Conservation (phyloP, 176 grass and related monocot genomes). For the Bolboschoenus planiculmis region DNA sequence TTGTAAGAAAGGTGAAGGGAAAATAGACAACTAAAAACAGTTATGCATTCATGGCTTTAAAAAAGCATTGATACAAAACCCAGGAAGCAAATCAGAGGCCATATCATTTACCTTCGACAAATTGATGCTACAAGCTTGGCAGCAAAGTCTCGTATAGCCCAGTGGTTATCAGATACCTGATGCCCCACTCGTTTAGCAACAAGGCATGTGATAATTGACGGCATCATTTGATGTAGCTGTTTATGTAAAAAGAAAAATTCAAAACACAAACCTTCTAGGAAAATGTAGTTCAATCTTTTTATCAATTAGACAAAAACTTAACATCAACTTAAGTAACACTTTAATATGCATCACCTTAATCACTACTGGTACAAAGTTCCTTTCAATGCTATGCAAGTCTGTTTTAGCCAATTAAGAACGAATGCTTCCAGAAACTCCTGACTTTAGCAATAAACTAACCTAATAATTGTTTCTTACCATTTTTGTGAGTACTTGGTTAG, state of each 20-base stretch:
- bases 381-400: not conserved
- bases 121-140: conserved; percentile 81
- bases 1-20: not conserved
- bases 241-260: conserved; percentile 12
- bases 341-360: not conserved
- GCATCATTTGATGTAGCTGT: conserved; percentile 95
- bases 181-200: conserved; percentile 77
- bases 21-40: not conserved
- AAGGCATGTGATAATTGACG: conserved; percentile 77
- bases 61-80: not conserved
- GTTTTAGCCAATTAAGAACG: not conserved
- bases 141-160: conserved; percentile 86
- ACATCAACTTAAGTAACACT: not conserved
- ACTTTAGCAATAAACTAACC: not conserved
- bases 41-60: not conserved
- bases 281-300: not conserved
- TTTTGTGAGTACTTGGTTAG: not conserved
- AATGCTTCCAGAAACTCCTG: not conserved
- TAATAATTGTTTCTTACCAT: not conserved
- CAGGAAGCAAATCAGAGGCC: not conserved
- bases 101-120: conserved; percentile 55
- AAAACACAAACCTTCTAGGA: not conserved
- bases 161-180: conserved; percentile 77
- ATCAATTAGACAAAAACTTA: not conserved
- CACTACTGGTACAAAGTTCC: not conserved